Base-by-base conservation (phyloP, 192 early-diverging fungal species). In the Geranomyces michiganensis region DNA sequence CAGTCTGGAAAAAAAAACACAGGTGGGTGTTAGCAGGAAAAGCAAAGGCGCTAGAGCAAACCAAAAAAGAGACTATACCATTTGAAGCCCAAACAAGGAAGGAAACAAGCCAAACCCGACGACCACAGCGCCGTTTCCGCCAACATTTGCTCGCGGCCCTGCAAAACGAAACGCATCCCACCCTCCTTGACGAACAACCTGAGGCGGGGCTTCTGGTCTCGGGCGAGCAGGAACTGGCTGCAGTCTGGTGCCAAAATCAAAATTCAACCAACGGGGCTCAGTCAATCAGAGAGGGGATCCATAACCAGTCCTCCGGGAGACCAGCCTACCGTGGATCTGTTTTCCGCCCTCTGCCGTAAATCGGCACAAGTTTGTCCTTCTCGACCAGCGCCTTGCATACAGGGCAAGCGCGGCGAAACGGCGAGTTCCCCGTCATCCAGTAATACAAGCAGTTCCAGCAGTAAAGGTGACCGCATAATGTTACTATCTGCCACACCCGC, bases 61-160 rank as follows among this genome's bases (percentile, higher is more conserved):
- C 5, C 36, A 10, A 3, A 10, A 10, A 41, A 10, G 10, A 7
- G 36, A 7, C 10, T 41, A 7, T 62, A 72, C 67, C 59, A 78
- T 30, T 44, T 84, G 74, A 68, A 93, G 67, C 36, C 90, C 82
- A 78, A 93, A 83, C 62, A 89, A 80, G 73, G 89, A 58, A 32
- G 92, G 89, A 82, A 92, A 85, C 21, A 93, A 79, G 9, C 85
- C 92, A 41, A 41, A 41, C 10, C 36, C 36, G 10, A 41, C 36
- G 31, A 81, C 92, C 82, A 71, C 81, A 49, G 73, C 76, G n/a
- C 80, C 79, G 60, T 79, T 79, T 55, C 75, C 71, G 24, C 80
- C 74, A 22, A 26, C 60, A 10, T 70, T 74, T 41, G 36, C 36
- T 10, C 36, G 36, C 36, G 36, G 36, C 36, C 36, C 36, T 3